Base-by-base conservation (phyloP, 2,329 filamentous ascomycete species). In the Talaromyces verruculosus region DNA sequence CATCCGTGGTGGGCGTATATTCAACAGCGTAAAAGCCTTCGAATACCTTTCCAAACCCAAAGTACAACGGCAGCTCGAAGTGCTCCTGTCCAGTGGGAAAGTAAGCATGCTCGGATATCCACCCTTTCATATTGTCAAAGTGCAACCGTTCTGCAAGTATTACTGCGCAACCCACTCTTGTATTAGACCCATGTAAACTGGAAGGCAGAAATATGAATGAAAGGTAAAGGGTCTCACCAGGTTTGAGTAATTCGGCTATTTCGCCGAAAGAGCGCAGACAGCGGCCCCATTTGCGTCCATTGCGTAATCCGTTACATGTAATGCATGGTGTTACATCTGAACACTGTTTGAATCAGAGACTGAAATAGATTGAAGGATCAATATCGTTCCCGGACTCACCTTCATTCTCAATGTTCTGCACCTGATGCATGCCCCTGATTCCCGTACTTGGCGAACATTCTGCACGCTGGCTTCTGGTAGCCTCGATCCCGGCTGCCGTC, bases 231-330 rank as follows among this genome's bases (percentile, higher is more conserved):
- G n/a, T 19, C 67, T 67, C 22, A 67, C 67, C 39, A 22, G 67
- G 65, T 22, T 45, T 43, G 7, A 68, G 55, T 22, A 55, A 0
- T 11, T 61, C 25, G 8, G 15, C 28, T 22, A 65, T 25, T 1
- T 62, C 19, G 1, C 13, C 17, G n/a, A 67, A 64, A 37, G 33
- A 60, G 22, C 66, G 66, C 5, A 61, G n/a, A 33, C 66, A 67
- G 3, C 45, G 59, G 11, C 19, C 39, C 66, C 66, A 67, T 43
- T 60, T 65, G n/a, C 66, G 63, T 37, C 53, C 35, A 10, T 10
- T 15, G 5, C 1, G 7, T 35, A 41, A 22, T 10, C 13, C 30
- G 11, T 1, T 1, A 25, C 58, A 65, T 19, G 15, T 63, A 15
- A 13, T 19, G 41, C 63, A 67, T 7, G 57, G 55, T 5, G 28